Base-by-base conservation (phyloP, 2,329 filamentous ascomycete species). In the Fusarium denticulatum region DNA sequence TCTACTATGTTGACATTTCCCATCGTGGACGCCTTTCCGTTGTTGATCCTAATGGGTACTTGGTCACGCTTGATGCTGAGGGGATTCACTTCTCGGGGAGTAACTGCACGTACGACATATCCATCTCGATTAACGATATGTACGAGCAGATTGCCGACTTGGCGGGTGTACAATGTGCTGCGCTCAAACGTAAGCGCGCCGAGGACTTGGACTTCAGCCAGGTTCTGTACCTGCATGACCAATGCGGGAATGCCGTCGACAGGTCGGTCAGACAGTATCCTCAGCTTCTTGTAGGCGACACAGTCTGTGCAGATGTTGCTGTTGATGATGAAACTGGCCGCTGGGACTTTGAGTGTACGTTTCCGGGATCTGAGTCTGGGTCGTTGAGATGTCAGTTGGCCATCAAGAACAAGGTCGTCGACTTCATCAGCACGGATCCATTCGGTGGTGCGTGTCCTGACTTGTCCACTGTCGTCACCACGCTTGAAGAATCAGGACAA, bases 291-390 rank as follows among this genome's bases (percentile, higher is more conserved):
- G 67, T 84, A 12, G 82, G 82, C 6, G 74, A 77, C 10, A 78
- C 80, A 1, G 70, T 76, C 14, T 84, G 82, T 60, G 70, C 71
- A 3, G 73, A 78, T 6, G 73, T 80, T 11, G 60, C 71, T 10
- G 77, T 81, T 2, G 77, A 81, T 24, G 77, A 76, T 32, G 26
- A 64, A 0, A 77, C 71, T 7, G 81, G 81, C 1, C 72, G 69
- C 3, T 83, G 81, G 81, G 73, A 77, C 34, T 83, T 83, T 67
- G 79, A 79, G 32, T 84, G 82, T 59, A 77, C 78, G 0, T 84
- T 82, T 55, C 81, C 82, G 0, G 80, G 80, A 2, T 75, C 77
- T 3, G 75, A 76, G 16, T 81, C 82, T 3, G 72, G 74, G 0
- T 76, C 75, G 0, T 62, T 77, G 55, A 73, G 67, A 26, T 84